Conservation (phyloP, 345 rosid genomes). For the Hibiscus trionum region DNA sequence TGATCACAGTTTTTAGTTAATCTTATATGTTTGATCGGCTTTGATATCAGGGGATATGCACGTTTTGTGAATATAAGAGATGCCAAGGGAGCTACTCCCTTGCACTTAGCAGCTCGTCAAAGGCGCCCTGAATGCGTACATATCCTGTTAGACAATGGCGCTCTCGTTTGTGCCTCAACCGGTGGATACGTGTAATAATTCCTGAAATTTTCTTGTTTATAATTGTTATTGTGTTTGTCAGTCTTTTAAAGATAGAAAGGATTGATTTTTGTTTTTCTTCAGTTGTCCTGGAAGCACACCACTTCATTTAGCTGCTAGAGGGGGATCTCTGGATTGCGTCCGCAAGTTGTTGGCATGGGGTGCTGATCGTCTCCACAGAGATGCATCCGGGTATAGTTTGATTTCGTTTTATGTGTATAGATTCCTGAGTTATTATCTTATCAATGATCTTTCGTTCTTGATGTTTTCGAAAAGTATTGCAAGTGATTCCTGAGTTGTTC, state of each 20-base stretch:
- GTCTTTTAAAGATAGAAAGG: neutral
- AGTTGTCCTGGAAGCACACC: conserved; percentile 92
- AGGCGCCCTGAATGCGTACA: conserved; percentile 79
- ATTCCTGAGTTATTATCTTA: neutral
- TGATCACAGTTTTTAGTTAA: neutral
- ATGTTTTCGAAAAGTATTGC: neutral
- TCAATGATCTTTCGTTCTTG: neutral
- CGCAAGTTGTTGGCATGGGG: conserved; percentile 95
- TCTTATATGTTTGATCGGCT: neutral
- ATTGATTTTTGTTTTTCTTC: conserved; percentile 14
- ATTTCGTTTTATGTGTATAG: neutral
- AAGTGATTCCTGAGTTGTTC: neutral
- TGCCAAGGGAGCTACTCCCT: conserved; percentile 81
- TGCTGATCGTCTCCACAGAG: conserved; percentile 96
- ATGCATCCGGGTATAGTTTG: conserved; percentile 65
- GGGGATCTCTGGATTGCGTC: conserved; percentile 90
- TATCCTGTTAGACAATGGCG: conserved; percentile 74
- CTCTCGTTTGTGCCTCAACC: conserved; percentile 89
- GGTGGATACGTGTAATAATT: conserved; percentile 76
- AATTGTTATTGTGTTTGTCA: no score
- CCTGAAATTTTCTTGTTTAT: neutral
- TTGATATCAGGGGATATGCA: conserved; percentile 71
- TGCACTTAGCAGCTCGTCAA: conserved; percentile 93
- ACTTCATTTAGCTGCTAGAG: conserved; percentile 98
- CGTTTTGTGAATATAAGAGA: conserved; percentile 94